A percentile compares a stretch with the other conserved stretches of the same genome.
Evolutionary conservation across 768 basidiomycete genomes (phyloP).

Genomic region (Sutorius australiensis): DNA sequence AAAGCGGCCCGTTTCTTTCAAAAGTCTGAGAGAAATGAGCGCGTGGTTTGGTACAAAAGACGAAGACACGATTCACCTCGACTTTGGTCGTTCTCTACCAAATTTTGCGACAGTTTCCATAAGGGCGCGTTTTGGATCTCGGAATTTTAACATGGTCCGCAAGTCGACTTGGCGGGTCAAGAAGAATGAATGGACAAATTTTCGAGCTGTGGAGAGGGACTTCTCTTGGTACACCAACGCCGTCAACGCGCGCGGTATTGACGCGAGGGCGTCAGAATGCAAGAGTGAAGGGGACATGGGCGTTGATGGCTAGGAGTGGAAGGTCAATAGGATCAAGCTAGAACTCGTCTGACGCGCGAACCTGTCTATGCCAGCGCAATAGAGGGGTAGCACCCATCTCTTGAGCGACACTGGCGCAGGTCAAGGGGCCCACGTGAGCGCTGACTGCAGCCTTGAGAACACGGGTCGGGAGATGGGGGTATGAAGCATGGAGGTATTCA

Average conservation of each 20-base stretch:
- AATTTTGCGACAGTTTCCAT: constrained; percentile 69
- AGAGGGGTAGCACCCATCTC: constrained; percentile 79
- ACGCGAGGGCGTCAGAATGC: constrained; percentile 85
- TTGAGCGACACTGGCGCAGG: constrained; percentile 79
- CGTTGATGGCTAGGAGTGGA: constrained; percentile 42
- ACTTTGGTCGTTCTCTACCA: constrained; percentile 60
- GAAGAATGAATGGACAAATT: constrained; percentile 88
- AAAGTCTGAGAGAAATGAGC: constrained; percentile 46
- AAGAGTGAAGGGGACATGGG: constrained; percentile 49
- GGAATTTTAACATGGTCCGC: constrained; percentile 72
- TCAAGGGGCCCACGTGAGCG: constrained; percentile 83
- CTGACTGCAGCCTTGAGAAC: constrained; percentile 90
- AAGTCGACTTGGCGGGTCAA: constrained; percentile 82
- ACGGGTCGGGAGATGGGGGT: constrained; percentile 88
- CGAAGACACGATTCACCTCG: constrained; percentile 44
- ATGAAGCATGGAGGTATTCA: constrained; percentile 75
- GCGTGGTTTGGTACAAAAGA: background rate
- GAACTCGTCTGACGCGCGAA: constrained; percentile 29
- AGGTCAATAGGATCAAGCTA: background rate
- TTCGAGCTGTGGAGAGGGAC: constrained; percentile 80
- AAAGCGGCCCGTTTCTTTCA: constrained; percentile 90
- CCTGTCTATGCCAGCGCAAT: constrained; percentile 77
- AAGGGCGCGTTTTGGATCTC: constrained; percentile 76
- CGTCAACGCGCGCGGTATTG: constrained; percentile 80
- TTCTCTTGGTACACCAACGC: constrained; percentile 86